Evolutionary conservation across 2,329 filamentous ascomycete species (phyloP), one percentile per base, ranked within the genome.

Genomic region (Colletotrichum tabaci): DNA sequence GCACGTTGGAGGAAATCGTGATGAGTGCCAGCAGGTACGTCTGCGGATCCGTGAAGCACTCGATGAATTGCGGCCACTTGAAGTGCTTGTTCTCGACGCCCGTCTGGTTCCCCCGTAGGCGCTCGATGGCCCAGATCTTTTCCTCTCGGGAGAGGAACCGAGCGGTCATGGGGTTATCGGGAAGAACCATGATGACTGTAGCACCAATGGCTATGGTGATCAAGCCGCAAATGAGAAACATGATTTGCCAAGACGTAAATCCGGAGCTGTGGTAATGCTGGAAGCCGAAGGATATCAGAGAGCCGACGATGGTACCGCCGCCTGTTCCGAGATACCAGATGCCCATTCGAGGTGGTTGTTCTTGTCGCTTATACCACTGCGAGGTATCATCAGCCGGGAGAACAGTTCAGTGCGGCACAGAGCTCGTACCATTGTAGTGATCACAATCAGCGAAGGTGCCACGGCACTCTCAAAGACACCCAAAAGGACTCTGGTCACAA

Each of bases 31-130:
- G 92, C 3, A 93, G 83, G 75, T 89, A 88, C 0, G 84, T 87
- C 77, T 89, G 88, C 13, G 84, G 81, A 63, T 89, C 87, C 0
- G 84, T 68, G 3, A 84, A 75, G 0, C 82, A 79, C 71, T 89
- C 86, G 13, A 87, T 83, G 3, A 93, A 83, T 73, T 96, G 94
- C 26, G 88, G 86, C 82, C 87, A 84, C 73, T 92, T 92, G 80
- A 92, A 93, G 73, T 92, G 87, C 74, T 90, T 90, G 73, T 90
- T 92, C 2, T 91, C 92, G n/a, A 93, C 91, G 0, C 93, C 93
- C 72, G 93, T 93, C 77, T 94, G 90, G 76, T 96, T 96, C 35
- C 89, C 85, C 0, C 93, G 86, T 5, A 96, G 89, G 0, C 93
- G 87, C 74, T 94, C 93, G n/a, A 95, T 84, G 0, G 91, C 92